Base-by-base conservation (phyloP, 2,329 filamentous ascomycete genomes). In the Botrytis fabae region DNA sequence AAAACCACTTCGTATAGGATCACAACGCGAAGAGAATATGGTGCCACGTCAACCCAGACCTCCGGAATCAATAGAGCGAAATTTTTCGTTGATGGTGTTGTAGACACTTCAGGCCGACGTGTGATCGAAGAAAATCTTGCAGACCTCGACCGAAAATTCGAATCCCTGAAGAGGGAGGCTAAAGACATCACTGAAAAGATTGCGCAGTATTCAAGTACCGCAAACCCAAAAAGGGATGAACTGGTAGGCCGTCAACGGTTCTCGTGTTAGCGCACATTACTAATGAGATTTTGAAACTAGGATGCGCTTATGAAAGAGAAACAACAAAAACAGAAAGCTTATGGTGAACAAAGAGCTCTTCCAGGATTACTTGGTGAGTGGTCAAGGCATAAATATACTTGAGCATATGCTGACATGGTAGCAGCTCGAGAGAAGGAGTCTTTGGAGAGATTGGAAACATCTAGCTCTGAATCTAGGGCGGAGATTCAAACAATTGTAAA, bases 21-120 rank as follows among this genome's bases (percentile, higher is more conserved):
- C 69, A 86, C 85, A 9, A 89, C 92, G 25, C 90, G 95, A 65
- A 87, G 85, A 76, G 95, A 98, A 80, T 98, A 98, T 81, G 84
- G 86, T 65, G 93, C 92, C 22, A 89, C 88, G 65, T 93, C 93
- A 1, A 94, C 92, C 1, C 85, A 86, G 35, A 90, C 92, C 22
- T 88, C 85, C 51, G 84, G 84, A 71, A 83, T 98, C 22, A 84
- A 81, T 25, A 82, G 82, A 2, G 93, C 93, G 7, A 84, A 80
- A 51, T 88, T 88, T 78, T 98, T 96, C 90, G 94, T 91, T 0
- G 90, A 94, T 63, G 90, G 93, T 75, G 91, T 93, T 4, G 87
- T 94, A 10, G 93, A 97, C 79, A 83, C 83, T 6, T 84, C 88
- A 35, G 90, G 88, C 74, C 93, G 92, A 80, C 82, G 83, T 22